Percentiles rank a stretch among this genome's conserved stretches.
phyloP scores from a whole-genome alignment of 495 filamentous ascomycete genomes.

The Durotheca rogersii region DNA sequence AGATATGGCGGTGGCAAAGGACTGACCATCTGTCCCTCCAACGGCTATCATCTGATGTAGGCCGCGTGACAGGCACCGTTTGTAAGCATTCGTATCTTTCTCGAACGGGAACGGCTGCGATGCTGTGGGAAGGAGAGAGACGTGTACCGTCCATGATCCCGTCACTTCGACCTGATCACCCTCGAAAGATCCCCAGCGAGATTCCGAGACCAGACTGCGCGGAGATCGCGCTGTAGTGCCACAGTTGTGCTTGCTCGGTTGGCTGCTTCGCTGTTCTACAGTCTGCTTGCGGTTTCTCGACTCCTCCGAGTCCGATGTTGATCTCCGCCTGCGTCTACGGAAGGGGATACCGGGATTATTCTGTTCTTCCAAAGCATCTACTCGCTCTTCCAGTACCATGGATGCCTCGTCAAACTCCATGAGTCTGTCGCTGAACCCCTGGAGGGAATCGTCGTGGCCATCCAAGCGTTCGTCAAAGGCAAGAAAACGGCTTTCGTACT shows the following conservation, averaged over 20 bases:
- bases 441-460: conserved; percentile 42
- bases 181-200: conserved; percentile 5
- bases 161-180: conserved; percentile 14
- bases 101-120: conserved; percentile 58
- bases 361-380: conserved; percentile 48
- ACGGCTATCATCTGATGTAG: conserved; percentile 55
- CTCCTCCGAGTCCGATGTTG: conserved; percentile 34
- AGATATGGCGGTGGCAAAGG: conserved; percentile 48
- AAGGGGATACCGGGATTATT: conserved; percentile 20
- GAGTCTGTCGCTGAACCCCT: conserved; percentile 44
- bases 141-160: conserved; percentile 56
- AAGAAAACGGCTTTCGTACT: conserved; percentile 49
- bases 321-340: conserved; percentile 29
- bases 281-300: conserved; percentile 24
- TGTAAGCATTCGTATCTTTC: conserved; percentile 59
- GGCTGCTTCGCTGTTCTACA: conserved; percentile 13
- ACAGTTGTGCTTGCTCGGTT: not conserved
- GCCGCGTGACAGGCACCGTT: conserved; percentile 57
- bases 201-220: conserved; percentile 8
- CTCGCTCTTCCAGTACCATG: conserved; percentile 52
- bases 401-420: conserved; percentile 54
- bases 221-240: conserved; percentile 13
- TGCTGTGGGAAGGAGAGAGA: conserved; percentile 54
- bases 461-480: conserved; percentile 47
- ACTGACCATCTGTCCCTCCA: conserved; percentile 47